Percentiles rank a stretch among this genome's conserved stretches.
Evolutionary conservation across 139 green algal species (phyloP).

Genomic region (Chlorella ohadii): DNA sequence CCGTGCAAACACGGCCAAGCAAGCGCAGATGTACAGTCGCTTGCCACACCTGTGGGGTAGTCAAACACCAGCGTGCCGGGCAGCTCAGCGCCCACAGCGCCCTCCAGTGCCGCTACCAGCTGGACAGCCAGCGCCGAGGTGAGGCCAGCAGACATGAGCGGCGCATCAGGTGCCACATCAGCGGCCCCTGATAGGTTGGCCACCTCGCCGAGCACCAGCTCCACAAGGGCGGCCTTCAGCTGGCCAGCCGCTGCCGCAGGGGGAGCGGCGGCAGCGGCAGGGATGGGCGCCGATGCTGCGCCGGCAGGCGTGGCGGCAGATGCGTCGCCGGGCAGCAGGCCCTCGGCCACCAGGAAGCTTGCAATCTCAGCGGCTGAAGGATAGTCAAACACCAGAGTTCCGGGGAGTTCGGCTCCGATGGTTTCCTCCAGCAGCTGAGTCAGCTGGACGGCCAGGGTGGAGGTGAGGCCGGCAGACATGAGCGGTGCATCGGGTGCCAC

Average conservation of each 20-base stretch:
- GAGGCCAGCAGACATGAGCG: conserved; percentile 70
- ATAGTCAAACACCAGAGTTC: conserved; percentile 68
- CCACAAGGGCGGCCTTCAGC: neutral
- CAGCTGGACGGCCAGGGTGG: conserved; percentile 50
- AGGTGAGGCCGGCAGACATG: conserved; percentile 72
- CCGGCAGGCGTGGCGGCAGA: neutral
- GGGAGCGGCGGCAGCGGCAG: too few relatives aligned
- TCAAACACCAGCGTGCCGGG: conserved; percentile 78
- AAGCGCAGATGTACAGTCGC: neutral
- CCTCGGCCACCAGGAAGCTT: conserved; percentile 1
- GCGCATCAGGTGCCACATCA: conserved; percentile 13
- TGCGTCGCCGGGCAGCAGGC: conserved; percentile 2
- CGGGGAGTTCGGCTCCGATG: conserved; percentile 22
- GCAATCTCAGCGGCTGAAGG: conserved; percentile 48
- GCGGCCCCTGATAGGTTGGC: neutral
- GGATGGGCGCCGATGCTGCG: too few relatives aligned
- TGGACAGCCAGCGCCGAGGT: conserved; percentile 59
- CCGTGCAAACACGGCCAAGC: too few relatives aligned
- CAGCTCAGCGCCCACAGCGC: conserved; percentile 52
- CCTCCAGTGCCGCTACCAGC: conserved; percentile 35
- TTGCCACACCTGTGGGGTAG: conserved; percentile 28
- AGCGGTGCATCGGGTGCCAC: conserved; percentile 43
- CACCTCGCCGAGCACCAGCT: conserved; percentile 1
- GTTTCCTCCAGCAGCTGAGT: conserved; percentile 32
- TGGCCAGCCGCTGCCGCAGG: neutral